phyloP scores from a whole-genome alignment of 2,329 filamentous ascomycete genomes.

The Chaetomiaceae sp. region DNA sequence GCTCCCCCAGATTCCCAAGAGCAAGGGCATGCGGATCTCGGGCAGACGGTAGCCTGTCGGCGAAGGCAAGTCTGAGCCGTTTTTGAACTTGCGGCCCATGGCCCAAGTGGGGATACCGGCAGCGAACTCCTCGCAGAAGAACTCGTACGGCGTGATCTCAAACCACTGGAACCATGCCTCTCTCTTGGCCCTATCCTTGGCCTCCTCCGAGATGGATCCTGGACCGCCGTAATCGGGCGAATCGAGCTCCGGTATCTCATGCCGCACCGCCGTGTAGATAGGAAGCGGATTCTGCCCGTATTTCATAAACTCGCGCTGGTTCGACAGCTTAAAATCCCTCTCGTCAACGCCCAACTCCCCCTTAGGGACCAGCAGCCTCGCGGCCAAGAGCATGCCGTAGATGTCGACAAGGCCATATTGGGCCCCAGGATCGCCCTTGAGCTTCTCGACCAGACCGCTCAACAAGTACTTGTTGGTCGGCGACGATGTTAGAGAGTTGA shows the following conservation, averaged over 20 bases:
- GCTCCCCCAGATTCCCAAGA: conserved; percentile 94
- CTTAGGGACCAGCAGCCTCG: conserved; percentile 78
- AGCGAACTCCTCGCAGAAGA: conserved; percentile 88
- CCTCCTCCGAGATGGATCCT: conserved; percentile 40
- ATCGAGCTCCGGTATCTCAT: conserved; percentile 77
- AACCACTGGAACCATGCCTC: conserved; percentile 98
- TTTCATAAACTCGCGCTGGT: conserved; percentile 71
- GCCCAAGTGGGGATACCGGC: conserved; percentile 96
- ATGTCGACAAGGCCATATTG: conserved; percentile 89
- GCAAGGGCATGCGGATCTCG: conserved; percentile 74
- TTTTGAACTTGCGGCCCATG: conserved; percentile 74
- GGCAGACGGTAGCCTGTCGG: conserved; percentile 69
- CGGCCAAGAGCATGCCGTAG: conserved; percentile 82
- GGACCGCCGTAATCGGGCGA: conserved; percentile 35
- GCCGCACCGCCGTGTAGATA: conserved; percentile 91
- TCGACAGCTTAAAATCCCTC: conserved; percentile 84
- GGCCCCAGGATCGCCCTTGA: conserved; percentile 74
- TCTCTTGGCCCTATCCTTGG: conserved; percentile 50
- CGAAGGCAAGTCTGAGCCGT: conserved; percentile 61
- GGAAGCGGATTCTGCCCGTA: conserved; percentile 80
- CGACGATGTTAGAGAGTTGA: conserved; percentile 75
- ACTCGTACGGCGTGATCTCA: conserved; percentile 89
- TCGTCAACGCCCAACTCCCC: conserved; percentile 75
- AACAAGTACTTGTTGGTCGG: conserved; percentile 92
- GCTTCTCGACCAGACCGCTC: conserved; percentile 83